Conservation (phyloP, 345 rosid species). For the Bruguiera parviflora region DNA sequence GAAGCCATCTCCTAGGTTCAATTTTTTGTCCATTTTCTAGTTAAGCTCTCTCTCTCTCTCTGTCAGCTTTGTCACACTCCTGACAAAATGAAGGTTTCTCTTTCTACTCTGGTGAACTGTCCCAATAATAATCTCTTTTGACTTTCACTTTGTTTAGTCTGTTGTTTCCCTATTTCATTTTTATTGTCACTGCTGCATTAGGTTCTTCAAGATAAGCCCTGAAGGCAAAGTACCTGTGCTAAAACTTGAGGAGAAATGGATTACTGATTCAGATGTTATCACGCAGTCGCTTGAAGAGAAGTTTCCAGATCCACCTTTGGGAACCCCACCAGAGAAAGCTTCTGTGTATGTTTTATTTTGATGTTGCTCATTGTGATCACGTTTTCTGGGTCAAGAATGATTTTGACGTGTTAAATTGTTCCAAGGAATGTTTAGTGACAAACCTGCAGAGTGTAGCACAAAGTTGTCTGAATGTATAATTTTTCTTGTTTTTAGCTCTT, state of each 20-base stretch:
- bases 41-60: too few species aligned
- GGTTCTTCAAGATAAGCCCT: conserved; percentile 78
- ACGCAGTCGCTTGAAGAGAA: conserved; percentile 76
- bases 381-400: background rate
- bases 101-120: too few species aligned
- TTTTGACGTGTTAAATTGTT: background rate
- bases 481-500: background rate
- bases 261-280: conserved; percentile 92
- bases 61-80: background rate
- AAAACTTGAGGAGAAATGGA: conserved; percentile 83
- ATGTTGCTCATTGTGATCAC: background rate
- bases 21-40: background rate
- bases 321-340: conserved; percentile 78
- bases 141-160: background rate
- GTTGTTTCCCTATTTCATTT: background rate
- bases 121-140: too few species aligned
- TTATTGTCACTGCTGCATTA: conserved; percentile 17
- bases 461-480: background rate
- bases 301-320: conserved; percentile 78
- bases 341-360: conserved; percentile 53
- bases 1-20: background rate
- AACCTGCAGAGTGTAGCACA: background rate
- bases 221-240: conserved; percentile 92
- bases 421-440: background rate
- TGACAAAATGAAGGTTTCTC: background rate